Evolutionary conservation across 2,329 filamentous ascomycete species (phyloP).

Genomic region (Taxawa tesnikishii): DNA sequence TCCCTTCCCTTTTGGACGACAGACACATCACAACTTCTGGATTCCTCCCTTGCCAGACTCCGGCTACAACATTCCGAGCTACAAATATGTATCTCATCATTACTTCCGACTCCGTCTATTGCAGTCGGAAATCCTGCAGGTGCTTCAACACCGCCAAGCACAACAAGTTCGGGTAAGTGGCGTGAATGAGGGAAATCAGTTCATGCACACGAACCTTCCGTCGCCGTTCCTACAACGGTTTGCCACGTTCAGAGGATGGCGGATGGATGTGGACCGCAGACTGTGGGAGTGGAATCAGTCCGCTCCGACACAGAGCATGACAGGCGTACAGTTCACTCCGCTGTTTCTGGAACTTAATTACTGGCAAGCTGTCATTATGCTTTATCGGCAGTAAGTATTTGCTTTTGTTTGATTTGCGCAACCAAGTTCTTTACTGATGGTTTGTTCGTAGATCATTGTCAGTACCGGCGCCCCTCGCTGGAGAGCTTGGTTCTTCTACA

Average conservation of each 20-base stretch:
- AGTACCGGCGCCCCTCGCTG: conserved; percentile 76
- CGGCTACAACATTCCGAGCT: conserved; percentile 46
- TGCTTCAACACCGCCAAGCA: conserved; percentile 83
- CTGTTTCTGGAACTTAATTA: conserved; percentile 93
- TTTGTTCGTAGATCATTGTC: too few species aligned
- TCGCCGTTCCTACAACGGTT: conserved; percentile 79
- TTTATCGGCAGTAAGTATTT: conserved; percentile 89
- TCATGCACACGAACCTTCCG: conserved; percentile 65
- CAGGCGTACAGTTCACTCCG: conserved; percentile 77
- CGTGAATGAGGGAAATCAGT: conserved; percentile 49
- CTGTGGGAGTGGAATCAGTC: conserved; percentile 77
- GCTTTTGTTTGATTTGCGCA: too few species aligned
- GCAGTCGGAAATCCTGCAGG: conserved; percentile 90
- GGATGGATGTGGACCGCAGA: conserved; percentile 72
- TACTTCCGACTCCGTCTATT: conserved; percentile 81
- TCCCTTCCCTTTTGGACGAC: conserved; percentile 81
- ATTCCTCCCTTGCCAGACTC: conserved; percentile 50
- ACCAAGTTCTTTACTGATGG: too few species aligned
- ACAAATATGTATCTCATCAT: conserved; percentile 83
- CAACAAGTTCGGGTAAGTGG: conserved; percentile 59
- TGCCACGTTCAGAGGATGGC: conserved; percentile 77
- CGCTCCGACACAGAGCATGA: conserved; percentile 64
- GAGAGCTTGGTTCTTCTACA: conserved; percentile 51
- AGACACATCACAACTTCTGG: conserved; percentile 72
- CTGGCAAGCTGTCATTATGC: conserved; percentile 93